Percentiles rank a stretch among this genome's conserved stretches.
Evolutionary conservation across 345 rosid genomes (phyloP).

Genomic region (Lumnitzera littorea): DNA sequence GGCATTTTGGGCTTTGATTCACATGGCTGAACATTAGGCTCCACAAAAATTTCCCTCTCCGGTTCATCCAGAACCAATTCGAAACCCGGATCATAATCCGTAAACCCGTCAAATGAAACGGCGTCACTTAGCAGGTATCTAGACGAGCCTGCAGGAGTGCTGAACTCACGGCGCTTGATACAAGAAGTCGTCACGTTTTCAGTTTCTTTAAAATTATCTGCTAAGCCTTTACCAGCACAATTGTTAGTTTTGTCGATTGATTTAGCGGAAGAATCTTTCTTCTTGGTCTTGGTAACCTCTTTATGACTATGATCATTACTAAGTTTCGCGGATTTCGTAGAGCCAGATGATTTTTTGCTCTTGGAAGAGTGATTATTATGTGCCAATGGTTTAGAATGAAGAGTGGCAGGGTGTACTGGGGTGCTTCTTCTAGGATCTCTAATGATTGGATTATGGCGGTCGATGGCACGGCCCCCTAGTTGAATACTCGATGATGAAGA

Average conservation of each 20-base stretch:
- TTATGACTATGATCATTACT: constrained; percentile 22
- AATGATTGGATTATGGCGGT: constrained; percentile 86
- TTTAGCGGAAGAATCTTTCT: background rate
- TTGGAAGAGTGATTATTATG: constrained; percentile 30
- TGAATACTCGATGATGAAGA: constrained; percentile 4
- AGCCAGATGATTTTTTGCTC: too few species aligned
- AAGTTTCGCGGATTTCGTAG: background rate
- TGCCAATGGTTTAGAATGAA: constrained; percentile 34
- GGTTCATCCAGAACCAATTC: constrained; percentile 23
- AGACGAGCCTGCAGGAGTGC: constrained; percentile 66
- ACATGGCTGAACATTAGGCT: constrained; percentile 5
- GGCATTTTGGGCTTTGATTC: constrained; percentile 21
- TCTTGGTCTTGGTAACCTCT: constrained; percentile 13
- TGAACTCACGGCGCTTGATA: constrained; percentile 27
- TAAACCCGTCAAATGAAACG: constrained; percentile 23
- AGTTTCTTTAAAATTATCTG: constrained; percentile 1
- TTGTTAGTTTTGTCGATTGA: background rate
- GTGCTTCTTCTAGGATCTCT: constrained; percentile 51
- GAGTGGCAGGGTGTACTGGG: constrained; percentile 28
- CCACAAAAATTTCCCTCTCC: constrained; percentile 9
- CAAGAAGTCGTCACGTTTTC: constrained; percentile 30
- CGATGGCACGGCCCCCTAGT: constrained; percentile 58
- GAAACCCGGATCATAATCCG: constrained; percentile 37
- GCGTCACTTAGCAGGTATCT: constrained; percentile 61
- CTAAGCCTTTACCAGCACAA: too few species aligned